These are phyloP conservation scores for Metarhizium sp. DNA, from an alignment of 2,329 filamentous ascomycete genomes.

Conservation along the genomic window DNA sequence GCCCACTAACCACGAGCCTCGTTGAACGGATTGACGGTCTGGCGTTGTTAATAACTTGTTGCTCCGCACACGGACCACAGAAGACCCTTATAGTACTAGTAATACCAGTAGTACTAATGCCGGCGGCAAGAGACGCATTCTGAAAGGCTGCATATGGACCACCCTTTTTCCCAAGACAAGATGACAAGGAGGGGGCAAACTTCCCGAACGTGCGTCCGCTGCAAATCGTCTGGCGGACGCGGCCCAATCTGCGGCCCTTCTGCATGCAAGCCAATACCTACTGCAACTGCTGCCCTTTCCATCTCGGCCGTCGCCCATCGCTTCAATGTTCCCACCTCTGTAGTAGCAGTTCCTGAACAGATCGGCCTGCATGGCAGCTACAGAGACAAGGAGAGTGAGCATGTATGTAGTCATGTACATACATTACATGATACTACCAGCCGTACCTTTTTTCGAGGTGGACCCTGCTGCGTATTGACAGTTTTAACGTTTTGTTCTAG, in stretches of 20 bases:
- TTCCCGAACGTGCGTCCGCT: constrained; percentile 7
- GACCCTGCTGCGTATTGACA: too few relatives aligned
- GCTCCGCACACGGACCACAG: not conserved
- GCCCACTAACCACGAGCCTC: too few relatives aligned
- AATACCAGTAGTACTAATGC: not conserved
- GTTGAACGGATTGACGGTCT: too few relatives aligned
- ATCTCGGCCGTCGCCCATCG: not conserved
- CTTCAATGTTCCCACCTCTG: not conserved
- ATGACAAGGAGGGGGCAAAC: constrained; percentile 10
- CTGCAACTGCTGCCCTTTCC: not conserved
- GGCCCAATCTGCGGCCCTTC: constrained; percentile 8
- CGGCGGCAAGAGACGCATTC: constrained; percentile 27
- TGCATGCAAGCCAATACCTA: constrained; percentile 2
- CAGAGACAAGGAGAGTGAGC: too few relatives aligned
- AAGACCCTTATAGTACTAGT: not conserved
- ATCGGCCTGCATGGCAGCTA: not conserved
- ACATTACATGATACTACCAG: not conserved
- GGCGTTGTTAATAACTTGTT: too few relatives aligned
- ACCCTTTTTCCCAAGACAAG: constrained; percentile 4
- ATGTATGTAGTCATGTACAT: not conserved
- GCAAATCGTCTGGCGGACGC: constrained; percentile 5
- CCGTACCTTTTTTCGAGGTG: too few relatives aligned
- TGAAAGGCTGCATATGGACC: constrained; percentile 24
- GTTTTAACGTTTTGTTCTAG: too few relatives aligned
- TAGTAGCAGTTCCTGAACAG: not conserved